A percentile compares a stretch with the other conserved stretches of the same genome.
phyloP scores from a whole-genome alignment of 108 stramenopile species.

The Nitzschia sp. region DNA sequence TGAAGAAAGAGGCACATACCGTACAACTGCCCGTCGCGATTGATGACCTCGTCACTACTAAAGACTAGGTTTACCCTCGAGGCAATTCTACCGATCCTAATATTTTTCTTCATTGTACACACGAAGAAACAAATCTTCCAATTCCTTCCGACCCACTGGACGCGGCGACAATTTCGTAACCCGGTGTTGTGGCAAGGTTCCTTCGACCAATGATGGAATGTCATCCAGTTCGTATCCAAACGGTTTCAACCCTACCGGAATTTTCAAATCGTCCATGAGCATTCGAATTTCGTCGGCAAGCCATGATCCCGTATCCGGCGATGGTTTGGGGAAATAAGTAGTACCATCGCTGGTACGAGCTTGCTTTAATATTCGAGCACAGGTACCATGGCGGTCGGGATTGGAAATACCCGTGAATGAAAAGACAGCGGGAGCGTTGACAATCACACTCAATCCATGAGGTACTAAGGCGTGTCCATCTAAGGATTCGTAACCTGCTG shows the following conservation, averaged over 20 bases:
- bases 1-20: too few relatives aligned
- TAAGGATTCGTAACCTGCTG: constrained; percentile 31
- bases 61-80: too few relatives aligned
- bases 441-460: constrained; percentile 46
- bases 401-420: constrained; percentile 43
- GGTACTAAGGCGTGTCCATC: constrained; percentile 31
- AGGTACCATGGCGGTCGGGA: constrained; percentile 51
- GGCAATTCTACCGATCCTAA: too few relatives aligned
- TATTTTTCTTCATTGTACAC: constrained; percentile 32
- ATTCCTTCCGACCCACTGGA: constrained; percentile 38
- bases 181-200: constrained; percentile 58
- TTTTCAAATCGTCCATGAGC: constrained; percentile 36
- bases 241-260: constrained; percentile 44
- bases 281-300: constrained; percentile 49
- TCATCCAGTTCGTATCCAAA: constrained; percentile 46
- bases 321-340: constrained; percentile 13
- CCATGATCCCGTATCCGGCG: constrained; percentile 23
- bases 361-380: constrained; percentile 42
- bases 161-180: constrained; percentile 58
- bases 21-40: too few relatives aligned
- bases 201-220: constrained; percentile 45
- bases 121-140: constrained; percentile 37
- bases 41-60: too few relatives aligned
- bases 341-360: constrained; percentile 29
- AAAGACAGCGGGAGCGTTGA: constrained; percentile 55